A percentile compares a stretch with the other conserved stretches of the same genome.
phyloP scores from a whole-genome alignment of 352 stramenopile species.

The Pilasporangium apinafurcum region DNA sequence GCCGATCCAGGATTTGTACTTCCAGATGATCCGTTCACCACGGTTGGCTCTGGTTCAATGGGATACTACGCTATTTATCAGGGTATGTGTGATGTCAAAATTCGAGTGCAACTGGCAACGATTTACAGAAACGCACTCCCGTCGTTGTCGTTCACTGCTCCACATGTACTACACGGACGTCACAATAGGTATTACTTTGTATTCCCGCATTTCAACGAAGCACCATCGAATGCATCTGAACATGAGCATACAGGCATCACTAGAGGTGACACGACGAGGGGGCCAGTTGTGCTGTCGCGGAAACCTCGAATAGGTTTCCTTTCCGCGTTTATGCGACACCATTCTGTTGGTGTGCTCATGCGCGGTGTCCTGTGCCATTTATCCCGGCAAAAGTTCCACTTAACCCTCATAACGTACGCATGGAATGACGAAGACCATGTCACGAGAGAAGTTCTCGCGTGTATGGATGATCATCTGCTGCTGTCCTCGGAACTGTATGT shows the following conservation, averaged over 20 bases:
- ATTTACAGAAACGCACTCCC: constrained; percentile 28
- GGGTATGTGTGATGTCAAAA: constrained; percentile 25
- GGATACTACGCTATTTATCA: constrained; percentile 68
- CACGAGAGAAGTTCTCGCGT: constrained; percentile 1
- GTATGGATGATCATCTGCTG: constrained; percentile 3
- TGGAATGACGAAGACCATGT: constrained; percentile 10
- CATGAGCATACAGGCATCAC: no score
- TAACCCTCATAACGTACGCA: constrained; percentile 17
- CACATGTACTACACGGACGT: constrained; percentile 12
- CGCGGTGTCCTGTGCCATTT: constrained; percentile 29
- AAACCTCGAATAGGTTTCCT: constrained; percentile 46
- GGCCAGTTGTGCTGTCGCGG: no score
- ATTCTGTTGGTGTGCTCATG: constrained; percentile 53
- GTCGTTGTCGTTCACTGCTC: constrained; percentile 15
- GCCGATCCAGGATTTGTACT: constrained; percentile 2
- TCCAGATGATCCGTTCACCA: constrained; percentile 8
- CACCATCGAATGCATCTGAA: no score
- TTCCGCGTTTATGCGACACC: constrained; percentile 36
- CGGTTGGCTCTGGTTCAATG: constrained; percentile 24
- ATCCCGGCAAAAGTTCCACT: constrained; percentile 14
- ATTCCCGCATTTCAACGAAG: no score
- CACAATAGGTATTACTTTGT: constrained; percentile 2
- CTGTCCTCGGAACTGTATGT: constrained; percentile 11
- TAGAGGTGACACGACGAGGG: no score
- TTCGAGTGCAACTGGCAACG: constrained; percentile 27